Conservation (phyloP, 345 rosid species). For the Limnanthes douglasii region DNA sequence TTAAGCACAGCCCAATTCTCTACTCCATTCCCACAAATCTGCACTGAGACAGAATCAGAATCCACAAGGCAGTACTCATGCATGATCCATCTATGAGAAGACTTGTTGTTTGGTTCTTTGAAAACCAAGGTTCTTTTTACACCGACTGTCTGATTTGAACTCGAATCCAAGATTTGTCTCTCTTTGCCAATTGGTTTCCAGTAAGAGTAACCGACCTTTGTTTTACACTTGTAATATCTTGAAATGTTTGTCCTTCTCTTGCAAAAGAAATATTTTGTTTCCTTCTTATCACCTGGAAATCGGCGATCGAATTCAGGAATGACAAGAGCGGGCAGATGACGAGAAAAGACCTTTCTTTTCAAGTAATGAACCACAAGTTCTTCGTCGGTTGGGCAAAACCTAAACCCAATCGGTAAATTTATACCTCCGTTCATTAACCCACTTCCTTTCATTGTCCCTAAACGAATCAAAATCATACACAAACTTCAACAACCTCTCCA, state of each 20-base stretch:
- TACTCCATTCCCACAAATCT: no score
- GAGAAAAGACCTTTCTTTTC: conserved; percentile 47
- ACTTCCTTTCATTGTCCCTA: no score
- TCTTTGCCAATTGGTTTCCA: conserved; percentile 98
- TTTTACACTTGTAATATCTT: conserved; percentile 74
- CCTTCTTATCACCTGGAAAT: conserved; percentile 52
- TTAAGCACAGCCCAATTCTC: no score
- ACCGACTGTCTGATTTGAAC: conserved; percentile 53
- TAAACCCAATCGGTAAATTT: conserved; percentile 85
- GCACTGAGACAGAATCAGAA: no score
- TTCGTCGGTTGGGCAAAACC: conserved; percentile 93
- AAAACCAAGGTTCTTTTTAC: conserved; percentile 97
- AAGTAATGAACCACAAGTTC: conserved; percentile 87
- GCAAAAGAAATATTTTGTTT: conserved; percentile 94
- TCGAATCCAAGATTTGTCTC: conserved; percentile 44
- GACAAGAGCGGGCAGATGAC: conserved; percentile 80
- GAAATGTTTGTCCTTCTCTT: conserved; percentile 81
- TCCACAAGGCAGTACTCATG: conserved; percentile 97
- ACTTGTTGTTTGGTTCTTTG: conserved; percentile 78
- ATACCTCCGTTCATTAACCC: conserved; percentile 60
- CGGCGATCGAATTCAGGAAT: conserved; percentile 67
- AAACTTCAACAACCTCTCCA: no score
- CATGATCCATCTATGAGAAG: conserved; percentile 92
- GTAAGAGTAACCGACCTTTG: conserved; percentile 69
- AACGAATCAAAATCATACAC: no score